Base-by-base conservation (phyloP, 129 eudicot species). In the Glebionis coronaria region DNA sequence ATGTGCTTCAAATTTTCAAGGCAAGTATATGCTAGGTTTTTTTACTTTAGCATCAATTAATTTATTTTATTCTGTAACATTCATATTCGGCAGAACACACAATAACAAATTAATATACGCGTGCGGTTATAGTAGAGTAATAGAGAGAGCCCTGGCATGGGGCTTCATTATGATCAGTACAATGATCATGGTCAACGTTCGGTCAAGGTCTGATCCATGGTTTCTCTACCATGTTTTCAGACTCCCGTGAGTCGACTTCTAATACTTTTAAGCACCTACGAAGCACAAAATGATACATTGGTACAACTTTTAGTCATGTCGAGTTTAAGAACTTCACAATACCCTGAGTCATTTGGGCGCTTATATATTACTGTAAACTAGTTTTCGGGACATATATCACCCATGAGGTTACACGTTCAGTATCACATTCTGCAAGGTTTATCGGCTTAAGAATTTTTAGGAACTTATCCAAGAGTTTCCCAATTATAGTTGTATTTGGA, bases 101-200 rank as follows among this genome's bases (percentile, higher is more conserved):
- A n/a, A n/a, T n/a, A n/a, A n/a, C n/a, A n/a, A n/a, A n/a, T n/a
- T n/a, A n/a, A n/a, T n/a, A n/a, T n/a, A n/a, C n/a, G n/a, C n/a
- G n/a, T n/a, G n/a, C n/a, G n/a, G n/a, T n/a, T n/a, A 95, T 69
- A 81, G 88, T 68, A 68, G n/a, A n/a, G n/a, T n/a, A n/a, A n/a
- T n/a, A n/a, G n/a, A n/a, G n/a, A n/a, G n/a, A n/a, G n/a, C n/a
- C n/a, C n/a, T n/a, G n/a, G n/a, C 82, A 78, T 76, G 54, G 74
- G 64, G 74, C 31, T 65, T 76, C 69, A 86, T 12, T 57, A 82
- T 2, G 86, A 80, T 73, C 80, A 86, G 11, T 38, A 80, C 54
- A 76, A 73, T 60, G 4, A 18, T 23, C 68, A 82, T 40, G n/a
- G 71, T 44, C 77, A n/a, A n/a, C n/a, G 73, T 45, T 81, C 77